These are phyloP conservation scores for Aspergillus novofumigatus DNA, from an alignment of 2,329 filamentous ascomycete species.

Conservation along the genomic window DNA sequence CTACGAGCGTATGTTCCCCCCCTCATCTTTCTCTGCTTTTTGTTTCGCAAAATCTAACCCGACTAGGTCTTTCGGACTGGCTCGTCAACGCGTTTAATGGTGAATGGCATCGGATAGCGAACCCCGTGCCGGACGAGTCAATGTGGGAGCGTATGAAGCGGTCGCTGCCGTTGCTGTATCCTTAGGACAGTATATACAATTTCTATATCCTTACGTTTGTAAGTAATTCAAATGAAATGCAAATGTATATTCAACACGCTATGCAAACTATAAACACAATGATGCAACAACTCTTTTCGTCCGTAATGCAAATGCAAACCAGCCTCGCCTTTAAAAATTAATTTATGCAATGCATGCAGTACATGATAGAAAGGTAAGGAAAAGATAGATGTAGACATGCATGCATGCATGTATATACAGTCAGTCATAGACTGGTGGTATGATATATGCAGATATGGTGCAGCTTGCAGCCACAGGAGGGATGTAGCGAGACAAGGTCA, in stretches of 20 bases:
- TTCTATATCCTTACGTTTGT: neutral
- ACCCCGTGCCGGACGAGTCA: constrained; percentile 46
- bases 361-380: too few relatives aligned
- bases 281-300: too few relatives aligned
- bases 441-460: neutral
- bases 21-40: too few relatives aligned
- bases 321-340: too few relatives aligned
- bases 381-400: too few relatives aligned
- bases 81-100: constrained; percentile 97
- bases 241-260: too few relatives aligned
- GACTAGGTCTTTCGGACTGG: constrained; percentile 61
- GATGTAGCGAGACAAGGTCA: neutral
- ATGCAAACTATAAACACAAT: too few relatives aligned
- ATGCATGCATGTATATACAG: too few relatives aligned
- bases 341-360: too few relatives aligned
- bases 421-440: neutral
- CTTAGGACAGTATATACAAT: neutral
- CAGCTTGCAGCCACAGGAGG: too few relatives aligned
- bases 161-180: constrained; percentile 4
- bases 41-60: constrained; percentile 1
- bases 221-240: too few relatives aligned
- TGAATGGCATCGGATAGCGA: constrained; percentile 68
- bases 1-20: constrained; percentile 70
- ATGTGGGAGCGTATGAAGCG: constrained; percentile 23
- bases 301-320: too few relatives aligned